These are phyloP conservation scores for Chamaecyparis obtusa DNA, from an alignment of 75 land plant species.

Conservation along the genomic window DNA sequence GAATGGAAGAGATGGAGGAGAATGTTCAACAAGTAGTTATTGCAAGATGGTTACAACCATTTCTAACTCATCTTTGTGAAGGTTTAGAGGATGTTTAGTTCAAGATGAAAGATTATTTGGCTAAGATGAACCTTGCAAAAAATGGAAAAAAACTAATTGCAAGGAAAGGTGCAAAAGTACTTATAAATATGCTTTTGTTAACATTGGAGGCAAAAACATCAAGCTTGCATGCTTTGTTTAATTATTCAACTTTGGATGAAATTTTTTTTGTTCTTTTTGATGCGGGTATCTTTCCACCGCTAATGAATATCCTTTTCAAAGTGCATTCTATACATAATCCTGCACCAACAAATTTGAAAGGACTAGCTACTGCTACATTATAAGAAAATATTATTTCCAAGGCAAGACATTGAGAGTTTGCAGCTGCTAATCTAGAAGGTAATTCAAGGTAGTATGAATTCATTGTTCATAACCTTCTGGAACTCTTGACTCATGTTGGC, in stretches of 20 bases:
- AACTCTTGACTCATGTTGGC: conserved; percentile 24
- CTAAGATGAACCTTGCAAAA: conserved; percentile 46
- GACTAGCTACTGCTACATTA: conserved; percentile 39
- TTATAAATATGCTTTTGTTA: conserved; percentile 44
- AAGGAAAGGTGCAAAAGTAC: conserved; percentile 30
- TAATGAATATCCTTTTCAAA: conserved; percentile 31
- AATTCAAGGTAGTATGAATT: conserved; percentile 45
- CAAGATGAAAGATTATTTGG: conserved; percentile 36
- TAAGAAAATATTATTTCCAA: conserved; percentile 48
- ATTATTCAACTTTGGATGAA: conserved; percentile 44
- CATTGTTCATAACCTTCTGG: conserved; percentile 35
- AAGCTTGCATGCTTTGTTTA: conserved; percentile 41
- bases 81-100: conserved; percentile 47
- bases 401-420: conserved; percentile 56
- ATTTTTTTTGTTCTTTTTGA: conserved; percentile 48
- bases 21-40: conserved; percentile 44
- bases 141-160: conserved; percentile 45
- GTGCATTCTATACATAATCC: conserved; percentile 11
- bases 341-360: conserved; percentile 25
- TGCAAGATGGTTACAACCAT: conserved; percentile 55
- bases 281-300: conserved; percentile 40
- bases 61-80: conserved; percentile 51
- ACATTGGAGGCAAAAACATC: conserved; percentile 25
- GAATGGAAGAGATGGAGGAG: conserved; percentile 43
- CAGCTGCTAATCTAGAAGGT: conserved; percentile 39